These are phyloP conservation scores for Diaporthe sp. DNA, from an alignment of 2,329 filamentous ascomycete genomes.

Conservation along the genomic window DNA sequence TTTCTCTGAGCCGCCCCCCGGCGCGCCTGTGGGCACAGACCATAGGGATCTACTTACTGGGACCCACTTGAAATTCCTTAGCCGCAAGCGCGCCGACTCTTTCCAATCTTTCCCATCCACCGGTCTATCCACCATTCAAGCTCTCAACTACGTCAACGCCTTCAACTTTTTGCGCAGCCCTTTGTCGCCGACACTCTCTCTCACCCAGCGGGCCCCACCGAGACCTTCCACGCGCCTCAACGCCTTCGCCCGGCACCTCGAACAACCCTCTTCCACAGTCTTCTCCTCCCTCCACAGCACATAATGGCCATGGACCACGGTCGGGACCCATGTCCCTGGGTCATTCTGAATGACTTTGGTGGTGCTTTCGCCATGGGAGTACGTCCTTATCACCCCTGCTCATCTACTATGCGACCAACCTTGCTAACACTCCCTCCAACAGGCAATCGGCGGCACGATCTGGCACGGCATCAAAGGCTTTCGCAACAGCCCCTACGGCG, in stretches of 20 bases:
- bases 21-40: constrained; percentile 4
- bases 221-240: neutral
- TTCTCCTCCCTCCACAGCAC: neutral
- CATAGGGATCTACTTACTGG: neutral
- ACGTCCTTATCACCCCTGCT: constrained; percentile 57
- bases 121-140: constrained; percentile 8
- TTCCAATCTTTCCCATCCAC: constrained; percentile 20
- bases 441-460: constrained; percentile 85
- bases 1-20: neutral
- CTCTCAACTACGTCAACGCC: constrained; percentile 4
- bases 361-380: constrained; percentile 98
- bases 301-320: constrained; percentile 84
- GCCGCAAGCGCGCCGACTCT: constrained; percentile 31
- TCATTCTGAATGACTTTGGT: constrained; percentile 96
- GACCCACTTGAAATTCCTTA: constrained; percentile 35
- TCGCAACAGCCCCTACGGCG: constrained; percentile 90
- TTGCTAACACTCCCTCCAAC: constrained; percentile 39
- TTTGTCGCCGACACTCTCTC: neutral
- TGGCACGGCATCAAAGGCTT: constrained; percentile 99
- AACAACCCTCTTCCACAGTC: neutral
- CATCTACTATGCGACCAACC: neutral
- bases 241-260: neutral
- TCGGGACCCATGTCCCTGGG: constrained; percentile 96
- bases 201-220: neutral
- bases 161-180: constrained; percentile 2